Conservation (phyloP, 2,329 filamentous ascomycete genomes). For the Acephala macrosclerotiorum region DNA sequence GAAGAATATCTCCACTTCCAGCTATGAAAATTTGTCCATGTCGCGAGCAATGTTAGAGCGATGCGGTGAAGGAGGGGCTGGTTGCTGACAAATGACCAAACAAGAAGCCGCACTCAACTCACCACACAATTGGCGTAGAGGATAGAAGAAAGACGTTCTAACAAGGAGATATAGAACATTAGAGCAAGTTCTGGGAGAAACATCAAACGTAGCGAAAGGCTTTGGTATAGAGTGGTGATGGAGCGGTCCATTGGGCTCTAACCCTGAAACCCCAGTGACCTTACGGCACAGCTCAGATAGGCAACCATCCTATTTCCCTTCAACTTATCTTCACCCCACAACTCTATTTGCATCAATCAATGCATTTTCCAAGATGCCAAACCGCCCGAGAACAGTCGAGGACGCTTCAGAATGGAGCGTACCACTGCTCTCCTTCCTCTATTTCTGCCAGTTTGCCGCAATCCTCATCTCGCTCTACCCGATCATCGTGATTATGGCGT, state of each 20-base stretch:
- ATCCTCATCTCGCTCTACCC: not conserved
- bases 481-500: not conserved
- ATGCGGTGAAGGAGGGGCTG: no score
- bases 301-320: not conserved
- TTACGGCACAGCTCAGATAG: not conserved
- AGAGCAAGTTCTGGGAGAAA: not conserved
- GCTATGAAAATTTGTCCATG: no score
- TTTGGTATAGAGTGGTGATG: no score
- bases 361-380: not conserved
- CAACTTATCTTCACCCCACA: not conserved
- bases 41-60: no score
- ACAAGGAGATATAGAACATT: not conserved
- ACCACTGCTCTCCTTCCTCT: not conserved
- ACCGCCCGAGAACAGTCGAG: not conserved
- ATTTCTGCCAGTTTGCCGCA: not conserved
- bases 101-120: no score
- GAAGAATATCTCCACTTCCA: no score
- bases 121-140: no score
- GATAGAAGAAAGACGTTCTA: no score
- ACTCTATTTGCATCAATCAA: not conserved
- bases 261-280: no score
- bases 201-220: not conserved
- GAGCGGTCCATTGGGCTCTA: no score
- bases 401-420: not conserved
- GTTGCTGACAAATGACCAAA: no score